Percentiles rank a stretch among this genome's conserved stretches.
Evolutionary conservation across 2,329 filamentous ascomycete genomes (phyloP).

Genomic region (Hortaea sp.): DNA sequence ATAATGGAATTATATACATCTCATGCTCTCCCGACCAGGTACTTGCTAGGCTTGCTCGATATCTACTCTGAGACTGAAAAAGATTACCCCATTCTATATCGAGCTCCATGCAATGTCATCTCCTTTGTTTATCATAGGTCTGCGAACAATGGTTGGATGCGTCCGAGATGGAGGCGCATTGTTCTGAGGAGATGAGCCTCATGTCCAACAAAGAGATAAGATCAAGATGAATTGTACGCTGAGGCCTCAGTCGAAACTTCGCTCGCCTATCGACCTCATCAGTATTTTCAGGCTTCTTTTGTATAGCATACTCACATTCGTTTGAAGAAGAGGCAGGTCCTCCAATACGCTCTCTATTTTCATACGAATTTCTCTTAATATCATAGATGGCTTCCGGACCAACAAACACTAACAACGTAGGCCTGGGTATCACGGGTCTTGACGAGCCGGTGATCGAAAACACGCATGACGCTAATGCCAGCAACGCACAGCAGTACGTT

Average conservation of each 20-base stretch:
- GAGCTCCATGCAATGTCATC: too few relatives aligned
- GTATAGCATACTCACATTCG: background rate
- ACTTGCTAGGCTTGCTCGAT: too few relatives aligned
- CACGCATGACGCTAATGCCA: background rate
- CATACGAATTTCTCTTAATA: too few relatives aligned
- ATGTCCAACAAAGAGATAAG: background rate
- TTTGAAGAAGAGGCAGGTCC: background rate
- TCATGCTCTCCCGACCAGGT: too few relatives aligned
- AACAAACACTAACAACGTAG: background rate
- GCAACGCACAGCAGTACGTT: background rate
- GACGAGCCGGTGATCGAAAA: background rate
- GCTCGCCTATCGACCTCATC: background rate
- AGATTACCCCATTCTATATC: too few relatives aligned
- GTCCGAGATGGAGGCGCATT: background rate
- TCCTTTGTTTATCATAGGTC: too few relatives aligned
- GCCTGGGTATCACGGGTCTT: background rate
- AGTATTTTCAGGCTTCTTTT: background rate
- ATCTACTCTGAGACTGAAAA: too few relatives aligned
- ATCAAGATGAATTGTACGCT: background rate
- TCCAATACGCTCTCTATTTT: background rate
- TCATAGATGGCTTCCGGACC: background rate
- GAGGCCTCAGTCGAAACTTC: too few relatives aligned
- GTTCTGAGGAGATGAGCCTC: background rate
- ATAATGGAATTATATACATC: too few relatives aligned
- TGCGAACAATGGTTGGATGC: too few relatives aligned